Percentiles rank a stretch among this genome's conserved stretches.
Evolutionary conservation across 2,329 filamentous ascomycete genomes (phyloP).

Genomic region (Pyrenophora graminea): DNA sequence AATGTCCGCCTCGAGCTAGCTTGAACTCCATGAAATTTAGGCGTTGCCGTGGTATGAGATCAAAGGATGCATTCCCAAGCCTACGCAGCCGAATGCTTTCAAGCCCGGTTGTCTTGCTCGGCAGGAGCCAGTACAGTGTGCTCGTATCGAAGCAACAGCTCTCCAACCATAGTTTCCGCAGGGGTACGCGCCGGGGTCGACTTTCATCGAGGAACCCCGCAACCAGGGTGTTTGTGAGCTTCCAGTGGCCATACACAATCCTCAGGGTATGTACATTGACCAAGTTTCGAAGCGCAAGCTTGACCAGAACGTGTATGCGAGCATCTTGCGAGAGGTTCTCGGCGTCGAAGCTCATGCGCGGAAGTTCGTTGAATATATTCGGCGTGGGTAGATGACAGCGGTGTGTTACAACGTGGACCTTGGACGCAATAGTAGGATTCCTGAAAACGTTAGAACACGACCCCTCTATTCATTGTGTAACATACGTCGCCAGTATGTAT

Average conservation of each 20-base stretch:
- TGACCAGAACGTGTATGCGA: slow-evolving; percentile 47
- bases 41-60: slow-evolving; percentile 11
- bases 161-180: slow-evolving; percentile 53
- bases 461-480: background rate
- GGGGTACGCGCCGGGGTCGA: slow-evolving; percentile 31
- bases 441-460: slow-evolving; percentile 24
- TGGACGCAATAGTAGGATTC: slow-evolving; percentile 48
- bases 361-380: slow-evolving; percentile 51
- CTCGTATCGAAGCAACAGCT: slow-evolving; percentile 44
- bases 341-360: slow-evolving; percentile 46
- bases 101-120: slow-evolving; percentile 38
- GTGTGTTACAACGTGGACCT: slow-evolving; percentile 51
- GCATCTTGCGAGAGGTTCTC: slow-evolving; percentile 48
- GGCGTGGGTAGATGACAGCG: slow-evolving; percentile 53
- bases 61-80: slow-evolving; percentile 36
- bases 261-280: slow-evolving; percentile 51
- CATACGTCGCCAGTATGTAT: slow-evolving; percentile 47
- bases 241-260: slow-evolving; percentile 52
- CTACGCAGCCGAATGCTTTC: slow-evolving; percentile 51
- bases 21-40: slow-evolving; percentile 31
- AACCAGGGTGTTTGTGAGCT: slow-evolving; percentile 47
- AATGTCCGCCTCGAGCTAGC: slow-evolving; percentile 38
- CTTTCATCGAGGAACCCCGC: slow-evolving; percentile 46
- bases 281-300: slow-evolving; percentile 47
- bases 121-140: slow-evolving; percentile 17